These are phyloP conservation scores for Lentinus polychrous DNA, from an alignment of 1,284 basidiomycete genomes.

Conservation along the genomic window DNA sequence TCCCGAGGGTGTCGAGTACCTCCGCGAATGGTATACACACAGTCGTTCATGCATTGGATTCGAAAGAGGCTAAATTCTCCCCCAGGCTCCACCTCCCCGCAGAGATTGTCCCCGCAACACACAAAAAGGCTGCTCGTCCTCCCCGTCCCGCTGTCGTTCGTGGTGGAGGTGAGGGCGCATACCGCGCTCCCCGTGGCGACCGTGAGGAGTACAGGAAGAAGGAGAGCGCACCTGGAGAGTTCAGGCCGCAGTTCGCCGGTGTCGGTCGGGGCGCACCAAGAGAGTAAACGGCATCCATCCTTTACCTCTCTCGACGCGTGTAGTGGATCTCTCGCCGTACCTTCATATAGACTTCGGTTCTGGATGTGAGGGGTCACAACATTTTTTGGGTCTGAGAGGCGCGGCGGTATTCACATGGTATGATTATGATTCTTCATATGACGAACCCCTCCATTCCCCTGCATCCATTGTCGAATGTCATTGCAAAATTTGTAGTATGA, in stretches of 20 bases:
- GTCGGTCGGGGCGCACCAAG: constrained; percentile 83
- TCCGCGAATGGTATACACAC: constrained; percentile 79
- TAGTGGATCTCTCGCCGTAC: constrained; percentile 1
- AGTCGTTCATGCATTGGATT: neutral
- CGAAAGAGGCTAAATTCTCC: neutral
- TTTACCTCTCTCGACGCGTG: neutral
- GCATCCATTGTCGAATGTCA: constrained; percentile 10
- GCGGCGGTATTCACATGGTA: constrained; percentile 8
- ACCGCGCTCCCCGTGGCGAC: constrained; percentile 83
- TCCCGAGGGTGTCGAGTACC: constrained; percentile 91
- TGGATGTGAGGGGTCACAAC: constrained; percentile 13
- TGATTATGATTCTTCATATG: constrained; percentile 17
- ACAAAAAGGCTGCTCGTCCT: constrained; percentile 86
- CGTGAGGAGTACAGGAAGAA: constrained; percentile 89
- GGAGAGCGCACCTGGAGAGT: constrained; percentile 77
- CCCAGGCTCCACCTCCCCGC: constrained; percentile 83
- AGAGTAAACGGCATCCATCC: constrained; percentile 31
- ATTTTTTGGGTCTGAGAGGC: constrained; percentile 11
- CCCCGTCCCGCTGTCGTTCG: constrained; percentile 69
- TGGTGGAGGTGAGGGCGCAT: constrained; percentile 64
- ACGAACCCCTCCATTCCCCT: constrained; percentile 14
- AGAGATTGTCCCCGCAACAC: constrained; percentile 92
- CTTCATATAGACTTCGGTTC: neutral
- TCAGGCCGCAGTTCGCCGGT: constrained; percentile 77
- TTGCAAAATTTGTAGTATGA: constrained; percentile 32